phyloP scores from a whole-genome alignment of 371 early-diverging fungal species.

The Mucor irregularis region DNA sequence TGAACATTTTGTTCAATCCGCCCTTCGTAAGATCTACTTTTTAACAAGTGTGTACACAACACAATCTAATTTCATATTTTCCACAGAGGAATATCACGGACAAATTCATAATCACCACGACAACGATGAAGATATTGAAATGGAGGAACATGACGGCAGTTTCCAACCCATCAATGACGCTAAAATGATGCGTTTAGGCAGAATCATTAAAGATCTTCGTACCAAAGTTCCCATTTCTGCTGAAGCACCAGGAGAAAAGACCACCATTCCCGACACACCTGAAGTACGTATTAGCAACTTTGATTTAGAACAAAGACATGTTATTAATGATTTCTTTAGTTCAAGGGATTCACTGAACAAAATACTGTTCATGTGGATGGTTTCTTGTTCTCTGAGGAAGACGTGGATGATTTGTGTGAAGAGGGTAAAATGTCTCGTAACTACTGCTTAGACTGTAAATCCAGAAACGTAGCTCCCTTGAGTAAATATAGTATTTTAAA shows the following conservation, averaged over 20 bases:
- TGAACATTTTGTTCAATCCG: constrained; percentile 55
- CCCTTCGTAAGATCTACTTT: constrained; percentile 41
- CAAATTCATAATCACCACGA: constrained; percentile 31
- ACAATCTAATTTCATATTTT: too few relatives aligned
- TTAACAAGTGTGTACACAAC: neutral
- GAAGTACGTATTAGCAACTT: constrained; percentile 35
- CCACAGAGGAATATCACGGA: constrained; percentile 42
- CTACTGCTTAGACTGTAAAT: constrained; percentile 63
- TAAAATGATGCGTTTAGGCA: constrained; percentile 43
- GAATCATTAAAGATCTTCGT: constrained; percentile 60
- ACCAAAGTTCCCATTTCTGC: constrained; percentile 57
- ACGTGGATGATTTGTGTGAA: constrained; percentile 65
- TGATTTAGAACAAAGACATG: neutral
- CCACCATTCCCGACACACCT: constrained; percentile 51
- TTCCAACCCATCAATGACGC: constrained; percentile 46
- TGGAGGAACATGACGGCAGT: constrained; percentile 25
- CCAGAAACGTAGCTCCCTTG: constrained; percentile 50
- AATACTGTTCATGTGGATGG: constrained; percentile 69
- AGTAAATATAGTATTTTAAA: constrained; percentile 23
- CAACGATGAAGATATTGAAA: constrained; percentile 25
- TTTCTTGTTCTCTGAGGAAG: constrained; percentile 66
- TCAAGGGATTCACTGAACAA: constrained; percentile 51
- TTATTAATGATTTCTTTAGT: constrained; percentile 33
- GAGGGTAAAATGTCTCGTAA: constrained; percentile 63
- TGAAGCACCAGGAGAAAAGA: constrained; percentile 63